Base-by-base conservation (phyloP, 495 filamentous ascomycete genomes). In the Elaphomyces granulatus region DNA sequence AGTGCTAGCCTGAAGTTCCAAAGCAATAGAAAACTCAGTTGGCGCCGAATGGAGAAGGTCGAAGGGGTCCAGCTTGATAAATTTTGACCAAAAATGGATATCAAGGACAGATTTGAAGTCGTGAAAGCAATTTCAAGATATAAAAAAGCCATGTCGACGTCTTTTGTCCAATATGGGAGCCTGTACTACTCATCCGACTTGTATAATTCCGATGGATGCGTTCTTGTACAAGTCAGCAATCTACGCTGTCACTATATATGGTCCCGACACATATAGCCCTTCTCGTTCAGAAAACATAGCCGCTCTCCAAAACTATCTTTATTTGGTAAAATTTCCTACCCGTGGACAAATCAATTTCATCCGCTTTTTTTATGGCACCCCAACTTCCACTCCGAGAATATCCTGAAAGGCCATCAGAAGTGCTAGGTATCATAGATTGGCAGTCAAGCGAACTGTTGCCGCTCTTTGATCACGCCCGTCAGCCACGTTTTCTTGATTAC, bases 341-440 rank as follows among this genome's bases (percentile, higher is more conserved):
- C 19, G 36, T 32, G 3, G 47, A 58, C 28, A 3, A 7, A 37
- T 49, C 51, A 14, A 54, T 54, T 16, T 20, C 34, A 9, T 37
- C 53, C 18, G 32, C 50, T 23, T 48, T 18, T n/a, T 42, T 20
- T 64, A 16, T 61, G 55, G 58, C 60, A 64, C 41, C 34, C 41
- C 15, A 60, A 66, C 26, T 51, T 64, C 9, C 60, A 64, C 36
- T 32, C 44, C 20, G 47, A 54, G 15, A 66, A 64, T 34, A 58
- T 66, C 53, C 47, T 26, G 43, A 51, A 38, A 46, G 41, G 15
- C 53, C 53, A 31, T 38, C 48, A n/a, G 39, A 55, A 32, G 43
- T 60, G 9, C 36, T 51, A 8, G 51, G 53, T 18, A 49, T 59
- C 18, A 63, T 60, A 23, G 57, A 57, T 42, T 63, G 55, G 57